These are phyloP conservation scores for Phytophthora uliginosa DNA, from an alignment of 352 stramenopile genomes.

Conservation along the genomic window DNA sequence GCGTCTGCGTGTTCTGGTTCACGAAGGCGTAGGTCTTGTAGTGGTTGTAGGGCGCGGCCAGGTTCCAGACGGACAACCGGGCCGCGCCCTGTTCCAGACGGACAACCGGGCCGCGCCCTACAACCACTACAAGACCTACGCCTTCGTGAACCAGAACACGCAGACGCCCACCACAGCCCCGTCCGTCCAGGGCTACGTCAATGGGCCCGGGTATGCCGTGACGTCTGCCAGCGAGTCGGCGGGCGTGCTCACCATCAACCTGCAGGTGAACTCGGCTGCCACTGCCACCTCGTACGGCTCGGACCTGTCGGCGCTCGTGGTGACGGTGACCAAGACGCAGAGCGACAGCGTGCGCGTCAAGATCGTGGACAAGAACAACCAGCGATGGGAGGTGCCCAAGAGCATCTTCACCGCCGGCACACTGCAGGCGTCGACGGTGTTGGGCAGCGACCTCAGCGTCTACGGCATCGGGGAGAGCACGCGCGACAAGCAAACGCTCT, in stretches of 20 bases:
- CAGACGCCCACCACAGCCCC: constrained; percentile 15
- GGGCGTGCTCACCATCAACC: constrained; percentile 43
- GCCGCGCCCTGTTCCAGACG: background rate
- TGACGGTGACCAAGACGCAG: constrained; percentile 48
- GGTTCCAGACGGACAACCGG: constrained; percentile 25
- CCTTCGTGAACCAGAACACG: background rate
- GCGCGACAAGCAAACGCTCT: constrained; percentile 62
- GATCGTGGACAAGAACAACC: constrained; percentile 60
- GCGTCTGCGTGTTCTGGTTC: constrained; percentile 31
- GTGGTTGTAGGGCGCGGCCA: too few relatives aligned
- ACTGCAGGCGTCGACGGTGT: constrained; percentile 40
- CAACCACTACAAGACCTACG: background rate
- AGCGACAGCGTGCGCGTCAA: constrained; percentile 58
- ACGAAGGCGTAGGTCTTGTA: constrained; percentile 36
- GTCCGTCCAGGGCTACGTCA: constrained; percentile 38
- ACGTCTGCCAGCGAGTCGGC: constrained; percentile 37
- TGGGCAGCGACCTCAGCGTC: constrained; percentile 38
- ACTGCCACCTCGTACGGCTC: constrained; percentile 38
- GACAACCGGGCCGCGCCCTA: background rate
- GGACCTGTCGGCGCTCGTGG: constrained; percentile 51
- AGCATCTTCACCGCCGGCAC: constrained; percentile 46
- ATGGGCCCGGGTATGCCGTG: constrained; percentile 49
- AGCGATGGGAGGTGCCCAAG: constrained; percentile 60
- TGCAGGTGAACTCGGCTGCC: constrained; percentile 38
- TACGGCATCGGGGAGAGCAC: constrained; percentile 58